Conservation (phyloP, 805 yeast species). For the Saccharomycopsis sp. region DNA sequence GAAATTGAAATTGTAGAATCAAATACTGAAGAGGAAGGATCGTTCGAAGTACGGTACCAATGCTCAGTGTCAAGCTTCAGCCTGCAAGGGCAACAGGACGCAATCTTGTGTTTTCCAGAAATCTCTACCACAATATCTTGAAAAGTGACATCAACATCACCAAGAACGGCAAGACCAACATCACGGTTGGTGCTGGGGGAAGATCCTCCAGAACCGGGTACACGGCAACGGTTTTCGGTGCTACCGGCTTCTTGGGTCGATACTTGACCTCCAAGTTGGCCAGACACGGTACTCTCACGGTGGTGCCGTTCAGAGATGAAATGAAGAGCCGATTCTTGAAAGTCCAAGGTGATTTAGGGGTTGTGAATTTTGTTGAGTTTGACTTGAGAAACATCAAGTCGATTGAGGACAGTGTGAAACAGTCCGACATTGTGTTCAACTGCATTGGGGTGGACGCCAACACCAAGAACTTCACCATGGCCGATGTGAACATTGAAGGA, state of each 20-base stretch:
- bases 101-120: too few species aligned
- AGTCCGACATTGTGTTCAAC: conserved; percentile 77
- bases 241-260: conserved; percentile 70
- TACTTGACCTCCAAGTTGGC: conserved; percentile 65
- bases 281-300: conserved; percentile 68
- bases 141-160: conserved; percentile 63
- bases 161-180: conserved; percentile 61
- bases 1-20: too few species aligned
- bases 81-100: too few species aligned
- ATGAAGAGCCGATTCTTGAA: conserved; percentile 68
- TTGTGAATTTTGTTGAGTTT: conserved; percentile 73
- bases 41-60: too few species aligned
- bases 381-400: conserved; percentile 71
- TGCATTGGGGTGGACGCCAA: conserved; percentile 66
- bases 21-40: too few species aligned
- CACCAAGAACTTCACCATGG: conserved; percentile 75
- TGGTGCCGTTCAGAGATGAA: conserved; percentile 77
- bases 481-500: conserved; percentile 75
- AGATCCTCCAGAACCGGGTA: conserved; percentile 80
- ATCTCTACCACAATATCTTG: conserved; percentile 27
- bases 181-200: conserved; percentile 72
- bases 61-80: too few species aligned
- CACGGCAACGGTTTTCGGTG: conserved; percentile 84
- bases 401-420: conserved; percentile 66
- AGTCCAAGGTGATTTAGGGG: conserved; percentile 81